Percentiles rank a stretch among this genome's conserved stretches.
Evolutionary conservation across 2,329 filamentous ascomycete genomes (phyloP).

Genomic region (Verticillium isaacii): DNA sequence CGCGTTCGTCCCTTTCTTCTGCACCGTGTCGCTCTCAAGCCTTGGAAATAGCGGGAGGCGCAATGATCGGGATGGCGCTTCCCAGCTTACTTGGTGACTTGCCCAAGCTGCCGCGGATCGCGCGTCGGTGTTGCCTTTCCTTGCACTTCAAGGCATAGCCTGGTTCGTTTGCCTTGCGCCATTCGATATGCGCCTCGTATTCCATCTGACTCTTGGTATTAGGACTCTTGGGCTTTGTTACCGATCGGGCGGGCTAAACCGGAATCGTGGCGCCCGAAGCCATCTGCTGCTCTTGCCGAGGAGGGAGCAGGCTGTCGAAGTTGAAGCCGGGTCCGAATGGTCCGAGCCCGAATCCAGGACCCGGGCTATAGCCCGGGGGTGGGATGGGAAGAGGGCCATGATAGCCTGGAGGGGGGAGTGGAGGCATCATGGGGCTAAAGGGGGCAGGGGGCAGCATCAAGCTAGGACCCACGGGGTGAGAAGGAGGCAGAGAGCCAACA

Average conservation of each 20-base stretch:
- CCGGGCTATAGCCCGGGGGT: not conserved
- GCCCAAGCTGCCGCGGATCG: not conserved
- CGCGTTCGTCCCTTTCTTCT: not conserved
- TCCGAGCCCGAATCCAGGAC: not conserved
- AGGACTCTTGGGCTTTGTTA: conserved; percentile 35
- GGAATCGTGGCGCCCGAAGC: not conserved
- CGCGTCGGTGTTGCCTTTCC: conserved; percentile 33
- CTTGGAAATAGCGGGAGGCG: not conserved
- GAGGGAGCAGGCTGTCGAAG: not conserved
- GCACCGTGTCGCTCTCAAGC: not conserved
- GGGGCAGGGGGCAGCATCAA: not conserved
- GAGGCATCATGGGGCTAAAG: not conserved
- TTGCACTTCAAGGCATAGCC: conserved; percentile 43
- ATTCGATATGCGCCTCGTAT: conserved; percentile 45
- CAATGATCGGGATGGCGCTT: not conserved
- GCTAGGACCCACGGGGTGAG: not conserved
- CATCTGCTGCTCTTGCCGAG: not conserved
- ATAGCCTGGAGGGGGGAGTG: not conserved
- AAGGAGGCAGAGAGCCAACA: not conserved
- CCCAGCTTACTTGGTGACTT: not conserved
- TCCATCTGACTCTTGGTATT: conserved; percentile 36
- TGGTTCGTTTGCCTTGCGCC: conserved; percentile 42
- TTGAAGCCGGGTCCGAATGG: not conserved
- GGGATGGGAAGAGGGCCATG: not conserved
- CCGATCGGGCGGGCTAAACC: conserved; percentile 10